Base-by-base conservation (phyloP, 768 basidiomycete genomes). In the Podaxis pistillaris region DNA sequence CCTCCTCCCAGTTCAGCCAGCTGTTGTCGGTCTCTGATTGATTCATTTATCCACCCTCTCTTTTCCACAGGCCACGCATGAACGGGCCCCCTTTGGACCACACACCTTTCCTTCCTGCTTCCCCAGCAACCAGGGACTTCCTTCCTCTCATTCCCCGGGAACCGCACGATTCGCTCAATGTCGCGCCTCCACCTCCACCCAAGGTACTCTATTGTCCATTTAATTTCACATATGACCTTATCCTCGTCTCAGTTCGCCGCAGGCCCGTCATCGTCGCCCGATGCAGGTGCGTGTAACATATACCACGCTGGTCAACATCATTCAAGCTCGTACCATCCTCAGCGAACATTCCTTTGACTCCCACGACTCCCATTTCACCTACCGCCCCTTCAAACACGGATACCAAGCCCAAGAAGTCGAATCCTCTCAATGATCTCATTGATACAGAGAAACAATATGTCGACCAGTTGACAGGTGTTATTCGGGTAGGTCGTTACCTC, bases 381-480 rank as follows among this genome's bases (percentile, higher is more conserved):
- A 69, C 63, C 47, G 66, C 63, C 30, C 69, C 69, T 58, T 66
- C 64, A 7, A 66, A 58, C n/a, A 56, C 78, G 37, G 83, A 80
- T 46, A 74, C 75, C 36, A 89, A 81, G 70, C 66, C 81, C 22
- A 90, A 82, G 75, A 89, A 86, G 68, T 70, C 82, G 11, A 98
- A 96, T 71, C 95, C 94, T 26, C 80, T 99, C 59, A 83, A 83
- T 6, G 96, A 99, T 78, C 88, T 99, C 64, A 89, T 98, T 61
- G 93, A 96, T 70, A 96, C 92, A 22, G 97, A 99, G 78, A 93
- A 89, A 76, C 68, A 81, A 26, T 99, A 96, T 77, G 95, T 98
- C 12, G 94, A 96, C 47, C 84, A 93, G 66, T 78, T 99, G 40
- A 89, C 94, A 11, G 89, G 89, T 46, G 85, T 98, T 69, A 97